These are phyloP conservation scores for Parachaetomium inaequale DNA, from an alignment of 495 filamentous ascomycete species.

Conservation along the genomic window DNA sequence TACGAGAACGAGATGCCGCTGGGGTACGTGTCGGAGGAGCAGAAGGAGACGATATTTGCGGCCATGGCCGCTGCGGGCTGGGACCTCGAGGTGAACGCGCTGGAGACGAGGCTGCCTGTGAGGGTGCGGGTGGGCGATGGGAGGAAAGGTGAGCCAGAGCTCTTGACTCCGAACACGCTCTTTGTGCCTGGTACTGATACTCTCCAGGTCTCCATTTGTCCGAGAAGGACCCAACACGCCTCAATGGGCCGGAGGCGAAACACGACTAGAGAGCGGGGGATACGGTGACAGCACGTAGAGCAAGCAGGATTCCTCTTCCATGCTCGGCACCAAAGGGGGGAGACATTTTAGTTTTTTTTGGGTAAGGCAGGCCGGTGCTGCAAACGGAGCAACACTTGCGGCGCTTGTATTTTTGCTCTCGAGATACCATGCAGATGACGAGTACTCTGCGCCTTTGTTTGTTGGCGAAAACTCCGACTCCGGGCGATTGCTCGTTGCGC, in stretches of 20 bases:
- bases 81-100: slow-evolving; percentile 42
- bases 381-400: background rate
- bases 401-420: background rate
- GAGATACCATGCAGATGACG: slow-evolving; percentile 11
- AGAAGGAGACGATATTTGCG: slow-evolving; percentile 32
- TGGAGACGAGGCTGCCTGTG: slow-evolving; percentile 42
- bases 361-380: background rate
- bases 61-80: slow-evolving; percentile 39
- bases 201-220: slow-evolving; percentile 18
- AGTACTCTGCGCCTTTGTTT: background rate
- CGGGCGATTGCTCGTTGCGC: background rate
- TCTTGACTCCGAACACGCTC: background rate
- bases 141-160: slow-evolving; percentile 28
- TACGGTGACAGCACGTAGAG: background rate
- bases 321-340: too few relatives aligned
- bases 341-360: background rate
- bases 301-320: background rate
- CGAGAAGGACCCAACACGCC: slow-evolving; percentile 29
- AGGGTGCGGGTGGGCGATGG: slow-evolving; percentile 30
- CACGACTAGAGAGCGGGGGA: slow-evolving; percentile 20
- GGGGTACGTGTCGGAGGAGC: slow-evolving; percentile 35
- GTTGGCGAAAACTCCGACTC: background rate
- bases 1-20: slow-evolving; percentile 37
- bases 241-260: slow-evolving; percentile 21
- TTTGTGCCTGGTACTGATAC: background rate